These are phyloP conservation scores for Cladosporium sphaerospermum DNA, from an alignment of 2,329 filamentous ascomycete genomes.

Conservation along the genomic window DNA sequence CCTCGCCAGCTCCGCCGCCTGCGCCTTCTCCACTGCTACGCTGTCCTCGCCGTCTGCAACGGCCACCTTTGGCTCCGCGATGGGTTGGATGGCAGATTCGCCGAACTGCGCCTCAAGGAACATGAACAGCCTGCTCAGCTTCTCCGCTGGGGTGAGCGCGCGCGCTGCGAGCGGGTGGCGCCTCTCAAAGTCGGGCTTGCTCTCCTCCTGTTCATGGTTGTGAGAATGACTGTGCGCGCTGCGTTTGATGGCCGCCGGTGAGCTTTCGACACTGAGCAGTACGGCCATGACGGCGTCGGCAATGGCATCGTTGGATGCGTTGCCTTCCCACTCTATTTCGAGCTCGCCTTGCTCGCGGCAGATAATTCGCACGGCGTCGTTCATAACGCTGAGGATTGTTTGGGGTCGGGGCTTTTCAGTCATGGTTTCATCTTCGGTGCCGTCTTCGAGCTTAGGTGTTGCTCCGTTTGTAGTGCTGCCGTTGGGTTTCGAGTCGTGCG, in stretches of 20 bases:
- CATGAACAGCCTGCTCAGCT: conserved; percentile 80
- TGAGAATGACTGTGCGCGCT: conserved; percentile 47
- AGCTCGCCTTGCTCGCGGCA: conserved; percentile 56
- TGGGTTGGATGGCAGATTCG: conserved; percentile 69
- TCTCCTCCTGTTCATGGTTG: conserved; percentile 23
- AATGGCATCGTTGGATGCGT: conserved; percentile 94
- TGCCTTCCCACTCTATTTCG: conserved; percentile 94
- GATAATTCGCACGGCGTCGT: conserved; percentile 73
- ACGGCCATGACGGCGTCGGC: conserved; percentile 96
- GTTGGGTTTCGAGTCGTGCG: conserved; percentile 16
- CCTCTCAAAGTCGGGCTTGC: conserved; percentile 26
- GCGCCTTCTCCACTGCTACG: conserved; percentile 47
- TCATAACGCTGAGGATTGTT: conserved; percentile 68
- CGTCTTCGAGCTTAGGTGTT: conserved; percentile 45
- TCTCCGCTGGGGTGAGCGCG: conserved; percentile 64
- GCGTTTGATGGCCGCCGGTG: conserved; percentile 90
- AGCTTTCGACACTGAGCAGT: conserved; percentile 85
- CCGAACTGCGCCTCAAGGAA: conserved; percentile 98
- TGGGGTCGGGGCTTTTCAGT: conserved; percentile 32
- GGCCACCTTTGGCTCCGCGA: conserved; percentile 55
- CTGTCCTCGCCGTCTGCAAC: conserved; percentile 29
- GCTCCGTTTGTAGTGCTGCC: conserved; percentile 26
- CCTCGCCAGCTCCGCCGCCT: conserved; percentile 64
- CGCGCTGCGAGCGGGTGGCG: conserved; percentile 34
- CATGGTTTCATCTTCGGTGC: conserved; percentile 37